Percentiles rank a stretch among this genome's conserved stretches.
Conservation (phyloP, 345 rosid genomes). For the Salix arbutifolia region DNA sequence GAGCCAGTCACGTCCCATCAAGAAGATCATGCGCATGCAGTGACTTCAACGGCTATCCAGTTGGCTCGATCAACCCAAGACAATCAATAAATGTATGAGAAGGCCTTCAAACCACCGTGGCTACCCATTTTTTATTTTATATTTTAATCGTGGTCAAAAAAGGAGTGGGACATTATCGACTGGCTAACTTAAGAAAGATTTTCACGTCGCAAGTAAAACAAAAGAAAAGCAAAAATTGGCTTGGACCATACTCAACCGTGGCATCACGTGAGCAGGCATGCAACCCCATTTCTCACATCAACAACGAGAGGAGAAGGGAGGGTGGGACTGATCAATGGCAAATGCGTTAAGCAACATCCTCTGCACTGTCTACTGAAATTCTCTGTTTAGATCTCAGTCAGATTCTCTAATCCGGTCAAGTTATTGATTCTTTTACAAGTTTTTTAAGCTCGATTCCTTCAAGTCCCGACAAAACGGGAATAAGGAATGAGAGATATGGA, state of each 20-base stretch:
- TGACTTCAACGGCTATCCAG: background rate
- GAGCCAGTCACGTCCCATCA: constrained; percentile 15
- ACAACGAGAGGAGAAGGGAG: constrained; percentile 18
- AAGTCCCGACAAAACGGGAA: constrained; percentile 27
- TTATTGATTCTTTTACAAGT: background rate
- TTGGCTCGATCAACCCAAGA: background rate
- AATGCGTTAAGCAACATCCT: constrained; percentile 60
- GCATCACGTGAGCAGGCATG: constrained; percentile 35
- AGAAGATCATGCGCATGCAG: background rate
- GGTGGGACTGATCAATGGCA: constrained; percentile 24
- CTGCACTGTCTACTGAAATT: constrained; percentile 33
- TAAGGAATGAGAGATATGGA: constrained; percentile 21
- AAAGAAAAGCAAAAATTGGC: constrained; percentile 15
- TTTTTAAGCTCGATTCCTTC: constrained; percentile 8
- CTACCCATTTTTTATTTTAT: background rate
- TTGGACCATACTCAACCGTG: constrained; percentile 28
- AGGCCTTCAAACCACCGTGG: constrained; percentile 13
- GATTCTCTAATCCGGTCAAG: background rate
- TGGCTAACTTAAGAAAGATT: background rate
- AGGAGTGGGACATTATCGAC: background rate
- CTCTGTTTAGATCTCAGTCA: constrained; percentile 7
- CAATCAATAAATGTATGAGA: background rate
- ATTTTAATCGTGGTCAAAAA: background rate
- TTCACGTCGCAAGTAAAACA: background rate
- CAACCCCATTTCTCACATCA: constrained; percentile 15